These are phyloP conservation scores for Megacollybia marginata DNA, from an alignment of 768 basidiomycete species.

Conservation along the genomic window DNA sequence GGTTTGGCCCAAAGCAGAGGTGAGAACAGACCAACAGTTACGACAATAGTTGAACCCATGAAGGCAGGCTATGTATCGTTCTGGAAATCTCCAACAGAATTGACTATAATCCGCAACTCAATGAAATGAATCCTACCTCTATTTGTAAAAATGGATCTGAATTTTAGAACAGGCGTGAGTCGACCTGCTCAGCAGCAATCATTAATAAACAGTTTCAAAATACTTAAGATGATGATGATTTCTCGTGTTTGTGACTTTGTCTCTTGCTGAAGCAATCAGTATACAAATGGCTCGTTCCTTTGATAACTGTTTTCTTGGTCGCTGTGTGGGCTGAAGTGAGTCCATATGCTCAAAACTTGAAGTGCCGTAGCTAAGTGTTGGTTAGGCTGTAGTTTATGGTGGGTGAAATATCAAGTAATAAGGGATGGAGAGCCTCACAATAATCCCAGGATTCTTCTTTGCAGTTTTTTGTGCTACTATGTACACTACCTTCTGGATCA, in stretches of 20 bases:
- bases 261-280: background rate
- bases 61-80: too few relatives aligned
- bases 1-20: too few relatives aligned
- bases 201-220: too few relatives aligned
- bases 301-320: background rate
- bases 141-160: too few relatives aligned
- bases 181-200: too few relatives aligned
- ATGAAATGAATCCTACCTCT: too few relatives aligned
- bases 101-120: too few relatives aligned
- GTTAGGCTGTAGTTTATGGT: background rate
- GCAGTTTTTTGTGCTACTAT: background rate
- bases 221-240: too few relatives aligned
- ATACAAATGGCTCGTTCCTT: background rate
- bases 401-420: background rate
- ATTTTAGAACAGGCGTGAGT: too few relatives aligned
- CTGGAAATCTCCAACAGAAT: too few relatives aligned
- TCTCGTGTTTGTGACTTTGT: background rate
- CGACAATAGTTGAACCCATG: too few relatives aligned
- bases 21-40: too few relatives aligned
- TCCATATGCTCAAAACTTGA: background rate
- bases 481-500: background rate
- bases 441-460: background rate
- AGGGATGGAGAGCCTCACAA: background rate
- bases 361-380: background rate
- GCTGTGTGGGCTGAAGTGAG: background rate